phyloP scores from a whole-genome alignment of 257 asterid species.

The Euphrasia confusa region DNA sequence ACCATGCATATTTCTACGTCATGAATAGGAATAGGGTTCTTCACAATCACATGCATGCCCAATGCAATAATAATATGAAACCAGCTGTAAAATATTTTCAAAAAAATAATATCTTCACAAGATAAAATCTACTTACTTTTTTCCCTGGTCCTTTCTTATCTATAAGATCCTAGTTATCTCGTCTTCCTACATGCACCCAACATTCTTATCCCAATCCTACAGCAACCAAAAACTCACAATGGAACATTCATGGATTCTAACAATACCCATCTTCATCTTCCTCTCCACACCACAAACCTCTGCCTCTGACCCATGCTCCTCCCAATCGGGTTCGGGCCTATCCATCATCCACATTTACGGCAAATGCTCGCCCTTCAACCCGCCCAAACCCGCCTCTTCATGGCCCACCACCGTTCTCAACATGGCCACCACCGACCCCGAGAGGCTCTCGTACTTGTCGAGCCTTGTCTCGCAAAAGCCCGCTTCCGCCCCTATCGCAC shows the following conservation, averaged over 20 bases:
- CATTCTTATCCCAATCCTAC: slow-evolving; percentile 26
- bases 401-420: slow-evolving; percentile 48
- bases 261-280: slow-evolving; percentile 32
- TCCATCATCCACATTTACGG: slow-evolving; percentile 68
- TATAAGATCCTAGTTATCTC: slow-evolving; percentile 26
- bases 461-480: slow-evolving; percentile 53
- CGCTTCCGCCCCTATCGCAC: slow-evolving; percentile 55
- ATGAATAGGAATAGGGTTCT: slow-evolving; percentile 17
- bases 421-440: slow-evolving; percentile 73
- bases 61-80: slow-evolving; percentile 5
- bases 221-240: slow-evolving; percentile 19
- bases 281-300: slow-evolving; percentile 35
- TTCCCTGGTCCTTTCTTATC: slow-evolving; percentile 7
- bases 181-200: slow-evolving; percentile 15
- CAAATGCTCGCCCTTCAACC: slow-evolving; percentile 74
- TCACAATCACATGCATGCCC: slow-evolving; percentile 31
- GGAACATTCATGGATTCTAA: slow-evolving; percentile 35
- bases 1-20: slow-evolving; percentile 29
- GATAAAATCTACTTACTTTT: not conserved
- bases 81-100: slow-evolving; percentile 15
- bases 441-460: slow-evolving; percentile 57
- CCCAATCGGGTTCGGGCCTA: slow-evolving; percentile 50
- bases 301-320: slow-evolving; percentile 48
- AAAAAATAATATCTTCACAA: slow-evolving; percentile 8
- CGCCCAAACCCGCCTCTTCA: slow-evolving; percentile 49